Conservation (phyloP, 257 asterid species). For the Orobanche coerulescens region DNA sequence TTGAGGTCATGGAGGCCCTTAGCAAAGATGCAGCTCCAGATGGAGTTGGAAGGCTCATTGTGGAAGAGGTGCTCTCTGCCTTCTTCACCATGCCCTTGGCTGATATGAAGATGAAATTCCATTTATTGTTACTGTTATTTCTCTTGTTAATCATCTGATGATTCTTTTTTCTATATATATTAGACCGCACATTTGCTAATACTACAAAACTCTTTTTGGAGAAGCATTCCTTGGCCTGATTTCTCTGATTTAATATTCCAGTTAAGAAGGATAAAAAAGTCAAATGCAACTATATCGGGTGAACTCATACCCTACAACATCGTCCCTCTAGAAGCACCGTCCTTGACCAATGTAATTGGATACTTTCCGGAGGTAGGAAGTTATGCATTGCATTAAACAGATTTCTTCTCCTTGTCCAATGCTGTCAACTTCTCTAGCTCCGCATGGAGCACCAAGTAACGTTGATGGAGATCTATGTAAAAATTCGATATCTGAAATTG, state of each 20-base stretch:
- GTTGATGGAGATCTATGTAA: background rate
- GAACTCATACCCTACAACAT: constrained; percentile 81
- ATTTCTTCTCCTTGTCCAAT: constrained; percentile 1
- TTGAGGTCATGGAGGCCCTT: constrained; percentile 90
- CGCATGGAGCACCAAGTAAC: background rate
- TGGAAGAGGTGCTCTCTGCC: constrained; percentile 61
- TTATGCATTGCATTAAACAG: background rate
- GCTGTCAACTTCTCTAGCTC: background rate
- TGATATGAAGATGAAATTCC: constrained; percentile 9
- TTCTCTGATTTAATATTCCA: constrained; percentile 33
- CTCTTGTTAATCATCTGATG: constrained; percentile 11
- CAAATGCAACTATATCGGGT: constrained; percentile 66
- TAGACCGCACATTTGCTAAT: background rate
- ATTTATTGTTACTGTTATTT: constrained; percentile 10
- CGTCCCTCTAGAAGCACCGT: constrained; percentile 84
- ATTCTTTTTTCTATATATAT: constrained; percentile 10
- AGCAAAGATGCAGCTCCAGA: constrained; percentile 71
- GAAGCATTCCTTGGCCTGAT: constrained; percentile 18
- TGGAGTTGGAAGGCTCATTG: constrained; percentile 69
- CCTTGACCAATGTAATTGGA: constrained; percentile 79
- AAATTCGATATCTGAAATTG: constrained; percentile 4
- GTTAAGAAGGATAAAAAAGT: constrained; percentile 74
- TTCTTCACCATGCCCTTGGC: constrained; percentile 13
- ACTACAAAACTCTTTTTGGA: constrained; percentile 7
- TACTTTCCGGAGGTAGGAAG: constrained; percentile 82